Percentiles rank a stretch among this genome's conserved stretches.
phyloP scores from a whole-genome alignment of 345 rosid species.

The Eucalyptus sp. region DNA sequence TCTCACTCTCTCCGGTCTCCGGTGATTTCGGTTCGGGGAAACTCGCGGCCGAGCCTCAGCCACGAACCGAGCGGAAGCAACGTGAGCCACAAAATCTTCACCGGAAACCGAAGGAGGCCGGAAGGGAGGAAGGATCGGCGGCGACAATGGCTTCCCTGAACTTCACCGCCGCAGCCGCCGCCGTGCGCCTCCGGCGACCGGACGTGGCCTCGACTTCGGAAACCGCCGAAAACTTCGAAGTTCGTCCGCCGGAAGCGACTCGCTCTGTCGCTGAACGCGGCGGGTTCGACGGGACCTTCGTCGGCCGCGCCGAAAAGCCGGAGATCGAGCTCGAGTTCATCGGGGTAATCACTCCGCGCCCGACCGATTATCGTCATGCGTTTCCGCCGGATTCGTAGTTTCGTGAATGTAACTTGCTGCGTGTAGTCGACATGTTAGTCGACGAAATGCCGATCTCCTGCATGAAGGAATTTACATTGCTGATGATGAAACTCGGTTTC shows the following conservation, averaged over 20 bases:
- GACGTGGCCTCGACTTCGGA: not conserved
- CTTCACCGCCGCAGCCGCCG: not conserved
- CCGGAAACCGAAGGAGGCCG: not conserved
- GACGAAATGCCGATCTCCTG: not conserved
- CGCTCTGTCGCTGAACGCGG: not conserved
- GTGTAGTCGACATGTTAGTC: not conserved
- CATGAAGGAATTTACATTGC: not conserved
- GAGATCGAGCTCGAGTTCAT: constrained; percentile 75
- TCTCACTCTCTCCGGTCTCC: not conserved
- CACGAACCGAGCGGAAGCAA: not conserved
- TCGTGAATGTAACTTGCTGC: not conserved
- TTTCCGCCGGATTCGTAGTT: not conserved
- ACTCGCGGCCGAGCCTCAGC: not conserved
- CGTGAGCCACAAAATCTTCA: not conserved
- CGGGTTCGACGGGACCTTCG: constrained; percentile 18
- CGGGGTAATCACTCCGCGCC: constrained; percentile 18
- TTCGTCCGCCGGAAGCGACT: not conserved
- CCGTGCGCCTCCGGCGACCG: not conserved
- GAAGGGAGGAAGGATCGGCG: not conserved
- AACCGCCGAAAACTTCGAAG: not conserved
- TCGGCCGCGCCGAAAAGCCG: constrained; percentile 21
- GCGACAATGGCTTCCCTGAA: not conserved
- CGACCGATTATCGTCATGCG: not conserved
- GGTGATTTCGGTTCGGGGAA: not conserved
- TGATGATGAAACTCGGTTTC: not conserved